Conservation (phyloP, 2,329 filamentous ascomycete species). For the Penicillium brasilianum region DNA sequence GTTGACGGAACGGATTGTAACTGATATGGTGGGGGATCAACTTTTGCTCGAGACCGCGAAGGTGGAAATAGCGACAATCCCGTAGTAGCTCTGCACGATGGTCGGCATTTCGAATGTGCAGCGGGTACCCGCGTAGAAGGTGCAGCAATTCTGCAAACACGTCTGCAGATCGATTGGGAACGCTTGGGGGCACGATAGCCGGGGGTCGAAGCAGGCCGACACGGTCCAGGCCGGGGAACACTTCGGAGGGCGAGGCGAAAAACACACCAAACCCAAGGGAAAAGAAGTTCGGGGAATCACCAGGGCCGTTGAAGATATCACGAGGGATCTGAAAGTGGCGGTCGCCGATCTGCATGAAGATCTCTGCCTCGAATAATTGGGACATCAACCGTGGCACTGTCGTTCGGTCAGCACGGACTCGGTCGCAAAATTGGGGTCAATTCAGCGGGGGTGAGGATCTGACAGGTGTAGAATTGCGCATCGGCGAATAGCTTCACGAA, state of each 20-base stretch:
- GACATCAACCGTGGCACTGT: slow-evolving; percentile 85
- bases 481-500: slow-evolving; percentile 94
- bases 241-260: slow-evolving; percentile 77
- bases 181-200: slow-evolving; percentile 79
- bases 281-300: slow-evolving; percentile 96
- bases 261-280: slow-evolving; percentile 86
- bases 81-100: slow-evolving; percentile 79
- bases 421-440: not conserved
- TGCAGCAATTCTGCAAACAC: slow-evolving; percentile 83
- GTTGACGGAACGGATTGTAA: slow-evolving; percentile 72
- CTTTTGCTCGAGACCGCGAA: slow-evolving; percentile 87
- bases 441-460: slow-evolving; percentile 35
- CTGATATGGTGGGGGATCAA: slow-evolving; percentile 77
- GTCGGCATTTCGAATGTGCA: slow-evolving; percentile 74
- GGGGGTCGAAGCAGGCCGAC: slow-evolving; percentile 82
- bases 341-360: slow-evolving; percentile 89
- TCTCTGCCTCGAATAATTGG: slow-evolving; percentile 87
- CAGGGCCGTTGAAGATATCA: slow-evolving; percentile 81
- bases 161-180: slow-evolving; percentile 81
- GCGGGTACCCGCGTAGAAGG: slow-evolving; percentile 79
- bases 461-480: slow-evolving; percentile 89
- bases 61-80: slow-evolving; percentile 90
- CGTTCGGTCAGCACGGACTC: slow-evolving; percentile 8
- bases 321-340: slow-evolving; percentile 88
- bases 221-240: slow-evolving; percentile 84